Percentiles rank a stretch among this genome's conserved stretches.
Conservation (phyloP, 495 filamentous ascomycete species). For the Thermothielavioides terrestris region DNA sequence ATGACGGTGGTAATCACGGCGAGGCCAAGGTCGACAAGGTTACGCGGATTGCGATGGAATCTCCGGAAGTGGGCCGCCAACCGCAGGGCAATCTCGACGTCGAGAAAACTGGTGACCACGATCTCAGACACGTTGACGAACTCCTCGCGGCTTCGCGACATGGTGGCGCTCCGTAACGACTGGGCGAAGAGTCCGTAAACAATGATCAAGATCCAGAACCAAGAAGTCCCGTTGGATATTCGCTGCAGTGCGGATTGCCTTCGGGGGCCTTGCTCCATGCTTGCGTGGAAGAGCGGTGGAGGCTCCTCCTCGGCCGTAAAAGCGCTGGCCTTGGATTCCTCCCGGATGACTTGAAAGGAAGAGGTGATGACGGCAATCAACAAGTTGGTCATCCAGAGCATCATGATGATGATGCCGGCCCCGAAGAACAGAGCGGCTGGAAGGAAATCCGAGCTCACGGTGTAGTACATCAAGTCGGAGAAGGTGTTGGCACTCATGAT, state of each 20-base stretch:
- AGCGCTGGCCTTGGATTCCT: constrained; percentile 89
- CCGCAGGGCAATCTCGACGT: constrained; percentile 74
- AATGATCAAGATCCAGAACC: constrained; percentile 78
- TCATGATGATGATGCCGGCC: constrained; percentile 81
- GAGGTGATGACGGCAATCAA: constrained; percentile 97
- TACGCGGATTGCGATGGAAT: constrained; percentile 63
- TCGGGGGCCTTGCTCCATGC: constrained; percentile 40
- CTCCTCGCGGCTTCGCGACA: constrained; percentile 46
- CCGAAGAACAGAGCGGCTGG: constrained; percentile 79
- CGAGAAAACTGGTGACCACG: constrained; percentile 67
- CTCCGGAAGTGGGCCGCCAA: constrained; percentile 68
- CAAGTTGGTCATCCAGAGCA: constrained; percentile 93
- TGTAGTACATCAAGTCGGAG: constrained; percentile 86
- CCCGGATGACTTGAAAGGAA: constrained; percentile 95
- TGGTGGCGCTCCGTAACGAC: constrained; percentile 62
- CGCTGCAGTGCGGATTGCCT: constrained; percentile 52
- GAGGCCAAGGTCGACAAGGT: constrained; percentile 71
- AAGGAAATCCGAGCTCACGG: constrained; percentile 84
- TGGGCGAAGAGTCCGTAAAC: constrained; percentile 66
- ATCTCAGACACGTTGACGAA: constrained; percentile 59
- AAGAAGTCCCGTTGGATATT: constrained; percentile 61
- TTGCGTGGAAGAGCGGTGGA: constrained; percentile 24
- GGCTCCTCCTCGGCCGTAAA: constrained; percentile 68
- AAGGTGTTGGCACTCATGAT: constrained; percentile 98
- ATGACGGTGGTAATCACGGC: constrained; percentile 77